These are phyloP conservation scores for Podila horticola DNA, from an alignment of 192 early-diverging fungal species.

Conservation along the genomic window DNA sequence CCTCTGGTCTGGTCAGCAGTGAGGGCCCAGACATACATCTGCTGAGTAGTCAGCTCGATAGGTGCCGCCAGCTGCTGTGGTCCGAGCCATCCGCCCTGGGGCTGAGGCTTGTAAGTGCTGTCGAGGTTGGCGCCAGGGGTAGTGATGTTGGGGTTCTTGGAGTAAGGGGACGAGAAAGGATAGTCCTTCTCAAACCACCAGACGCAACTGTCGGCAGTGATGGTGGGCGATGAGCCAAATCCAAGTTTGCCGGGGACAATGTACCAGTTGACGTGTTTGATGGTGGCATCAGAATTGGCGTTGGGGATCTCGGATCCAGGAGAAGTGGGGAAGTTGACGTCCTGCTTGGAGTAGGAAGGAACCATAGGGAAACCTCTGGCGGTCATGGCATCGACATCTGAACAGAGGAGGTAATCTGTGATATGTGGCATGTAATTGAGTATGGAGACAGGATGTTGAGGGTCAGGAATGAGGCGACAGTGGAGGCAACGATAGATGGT, in stretches of 20 bases:
- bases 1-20: conserved; percentile 43
- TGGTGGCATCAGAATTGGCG: conserved; percentile 31
- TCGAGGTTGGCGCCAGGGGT: conserved; percentile 37
- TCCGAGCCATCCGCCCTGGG: conserved; percentile 60
- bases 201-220: conserved; percentile 50
- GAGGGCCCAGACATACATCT: conserved; percentile 51
- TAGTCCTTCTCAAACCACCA: conserved; percentile 57
- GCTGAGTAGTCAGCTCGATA: conserved; percentile 40
- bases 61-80: conserved; percentile 22
- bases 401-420: conserved; percentile 62
- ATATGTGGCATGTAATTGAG: too few relatives aligned
- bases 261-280: conserved; percentile 52
- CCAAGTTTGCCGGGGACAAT: conserved; percentile 36
- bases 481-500: background rate
- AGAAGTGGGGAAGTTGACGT: conserved; percentile 49
- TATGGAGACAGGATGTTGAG: too few relatives aligned
- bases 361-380: conserved; percentile 27
- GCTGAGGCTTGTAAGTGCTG: conserved; percentile 55
- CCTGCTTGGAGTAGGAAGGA: conserved; percentile 15
- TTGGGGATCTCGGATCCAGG: conserved; percentile 45
- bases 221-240: conserved; percentile 24
- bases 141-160: conserved; percentile 39
- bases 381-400: conserved; percentile 55
- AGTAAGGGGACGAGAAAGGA: conserved; percentile 32
- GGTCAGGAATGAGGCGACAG: too few relatives aligned